A percentile compares a stretch with the other conserved stretches of the same genome.
These are phyloP conservation scores for Leccinum sublutescens DNA, from an alignment of 768 basidiomycete genomes.

Conservation along the genomic window DNA sequence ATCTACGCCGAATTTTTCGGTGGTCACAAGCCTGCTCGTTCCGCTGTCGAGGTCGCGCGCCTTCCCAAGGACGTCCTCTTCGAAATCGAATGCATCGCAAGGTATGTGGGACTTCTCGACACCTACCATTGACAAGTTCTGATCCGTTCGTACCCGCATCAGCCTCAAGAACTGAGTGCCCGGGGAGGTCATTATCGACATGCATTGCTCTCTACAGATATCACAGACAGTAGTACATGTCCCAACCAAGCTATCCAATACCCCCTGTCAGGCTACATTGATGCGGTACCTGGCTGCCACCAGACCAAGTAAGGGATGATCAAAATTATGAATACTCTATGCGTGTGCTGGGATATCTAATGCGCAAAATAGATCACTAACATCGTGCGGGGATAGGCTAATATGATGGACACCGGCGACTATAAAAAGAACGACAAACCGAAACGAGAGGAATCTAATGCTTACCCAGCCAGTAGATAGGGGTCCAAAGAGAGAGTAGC, in stretches of 20 bases:
- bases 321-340: conserved; percentile 17
- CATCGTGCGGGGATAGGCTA: conserved; percentile 6
- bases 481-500: conserved; percentile 4
- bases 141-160: not conserved
- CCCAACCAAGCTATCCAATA: not conserved
- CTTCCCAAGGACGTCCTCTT: conserved; percentile 90
- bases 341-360: conserved; percentile 21
- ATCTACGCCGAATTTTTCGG: conserved; percentile 87
- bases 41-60: conserved; percentile 84
- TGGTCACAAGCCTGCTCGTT: conserved; percentile 88
- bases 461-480: conserved; percentile 5
- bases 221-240: conserved; percentile 1
- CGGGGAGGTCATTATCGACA: not conserved
- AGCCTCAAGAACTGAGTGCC: conserved; percentile 20
- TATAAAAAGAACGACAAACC: conserved; percentile 8
- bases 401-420: not conserved
- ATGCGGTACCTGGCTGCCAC: not conserved
- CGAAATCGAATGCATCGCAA: conserved; percentile 89
- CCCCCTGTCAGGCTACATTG: not conserved
- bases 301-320: not conserved
- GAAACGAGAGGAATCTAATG: not conserved
- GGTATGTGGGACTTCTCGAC: conserved; percentile 39
- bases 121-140: not conserved
- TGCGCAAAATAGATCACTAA: conserved; percentile 17
- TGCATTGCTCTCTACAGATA: not conserved